A percentile compares a stretch with the other conserved stretches of the same genome.
These are phyloP conservation scores for Leucosporidium creatinivorum DNA, from an alignment of 768 basidiomycete species.

Conservation along the genomic window DNA sequence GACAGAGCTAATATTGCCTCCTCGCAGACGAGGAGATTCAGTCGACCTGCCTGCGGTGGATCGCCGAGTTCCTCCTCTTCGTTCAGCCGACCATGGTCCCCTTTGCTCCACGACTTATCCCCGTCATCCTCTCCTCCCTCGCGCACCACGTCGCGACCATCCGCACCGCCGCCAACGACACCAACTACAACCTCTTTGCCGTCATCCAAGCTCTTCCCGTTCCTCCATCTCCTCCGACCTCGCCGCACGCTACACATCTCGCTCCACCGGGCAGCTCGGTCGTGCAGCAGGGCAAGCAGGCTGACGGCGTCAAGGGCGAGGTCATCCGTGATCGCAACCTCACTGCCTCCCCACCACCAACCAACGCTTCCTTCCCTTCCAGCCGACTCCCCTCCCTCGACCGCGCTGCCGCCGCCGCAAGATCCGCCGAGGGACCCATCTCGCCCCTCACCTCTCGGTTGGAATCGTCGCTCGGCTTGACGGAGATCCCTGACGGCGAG, in stretches of 20 bases:
- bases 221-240: neutral
- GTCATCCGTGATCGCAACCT: slow-evolving; percentile 9
- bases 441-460: too few relatives aligned
- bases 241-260: neutral
- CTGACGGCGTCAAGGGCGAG: neutral
- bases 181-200: slow-evolving; percentile 73
- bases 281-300: neutral
- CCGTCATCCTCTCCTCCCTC: slow-evolving; percentile 86
- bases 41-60: slow-evolving; percentile 86
- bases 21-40: slow-evolving; percentile 83
- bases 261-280: neutral
- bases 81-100: slow-evolving; percentile 87
- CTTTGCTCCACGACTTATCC: slow-evolving; percentile 86
- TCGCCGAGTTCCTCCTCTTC: slow-evolving; percentile 80
- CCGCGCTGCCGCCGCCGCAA: neutral
- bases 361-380: slow-evolving; percentile 25
- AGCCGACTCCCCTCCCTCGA: neutral
- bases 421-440: too few relatives aligned
- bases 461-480: too few relatives aligned
- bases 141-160: slow-evolving; percentile 86
- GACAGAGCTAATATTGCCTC: too few relatives aligned
- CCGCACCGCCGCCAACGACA: slow-evolving; percentile 72
- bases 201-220: slow-evolving; percentile 80
- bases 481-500: neutral
- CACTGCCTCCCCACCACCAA: slow-evolving; percentile 8